Evolutionary conservation across 805 yeast species (phyloP), one percentile per base, ranked within the genome.

Genomic region (Saccharomycopsis selenospora): DNA sequence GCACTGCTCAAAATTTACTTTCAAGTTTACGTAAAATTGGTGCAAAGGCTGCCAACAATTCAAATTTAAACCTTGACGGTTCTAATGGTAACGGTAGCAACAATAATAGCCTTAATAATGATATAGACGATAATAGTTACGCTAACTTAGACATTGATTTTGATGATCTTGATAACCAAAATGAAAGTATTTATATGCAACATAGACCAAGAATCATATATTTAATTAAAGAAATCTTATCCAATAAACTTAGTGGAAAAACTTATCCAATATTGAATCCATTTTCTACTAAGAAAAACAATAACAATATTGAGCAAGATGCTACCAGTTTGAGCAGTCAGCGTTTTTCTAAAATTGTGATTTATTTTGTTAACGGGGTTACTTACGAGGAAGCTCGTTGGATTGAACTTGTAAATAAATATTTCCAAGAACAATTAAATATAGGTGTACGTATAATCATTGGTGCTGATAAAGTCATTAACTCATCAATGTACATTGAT

Each of bases 351-450:
- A 90, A 85, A 56, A 68, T 85, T n/a, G 72, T 85, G 3, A 68
- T 85, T 1, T 85, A 80, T 60, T 66, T 85, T 46, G 78, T 87
- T 45, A 98, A 97, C 4, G 99, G 99, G 13, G 83, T 77, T 2
- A 91, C 98, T 1, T 88, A 79, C 61, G 98, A 91, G 63, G 99
- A 93, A 62, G 86, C 95, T 0, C 75, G 96, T 53, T 66, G 89
- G 22, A 79, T 90, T 3, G 79, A 84, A 47, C 85, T 88, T 52
- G 70, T 89, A 54, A 82, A 83, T 59, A 66, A 66, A 25, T 68
- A 77, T 22, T 72, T 70, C 46, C 51, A 45, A 22, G 58, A 61
- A 36, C 75, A 75, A 29, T 33, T 33, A 33, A 20, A 23, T 5
- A 22, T 20, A 14, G 78, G 76, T 7, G 71, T 85, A 41, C 76